Percentiles rank a stretch among this genome's conserved stretches.
Evolutionary conservation across 202 grass and related monocot species (phyloP).

Genomic region (Zoysia matrella): DNA sequence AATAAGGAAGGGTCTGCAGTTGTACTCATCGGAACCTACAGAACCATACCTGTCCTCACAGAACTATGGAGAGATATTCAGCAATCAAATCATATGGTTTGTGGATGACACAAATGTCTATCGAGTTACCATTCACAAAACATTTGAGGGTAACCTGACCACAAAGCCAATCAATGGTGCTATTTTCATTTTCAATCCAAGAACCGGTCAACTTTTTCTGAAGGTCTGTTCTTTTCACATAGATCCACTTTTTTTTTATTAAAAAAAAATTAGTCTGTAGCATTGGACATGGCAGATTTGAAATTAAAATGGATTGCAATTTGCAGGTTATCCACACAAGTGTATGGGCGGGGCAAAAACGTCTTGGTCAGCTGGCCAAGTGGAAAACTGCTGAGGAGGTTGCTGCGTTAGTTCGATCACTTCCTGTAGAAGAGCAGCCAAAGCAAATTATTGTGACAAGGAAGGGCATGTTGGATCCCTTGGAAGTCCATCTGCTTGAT

Average conservation of each 20-base stretch:
- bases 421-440: constrained; percentile 96
- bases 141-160: constrained; percentile 98
- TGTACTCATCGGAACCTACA: constrained; percentile 97
- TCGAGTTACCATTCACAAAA: constrained; percentile 96
- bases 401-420: constrained; percentile 89
- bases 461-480: constrained; percentile 96
- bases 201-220: constrained; percentile 93
- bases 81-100: constrained; percentile 99
- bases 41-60: constrained; percentile 98
- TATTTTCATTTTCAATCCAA: constrained; percentile 99
- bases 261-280: background rate
- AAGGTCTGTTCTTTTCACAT: constrained; percentile 54
- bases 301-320: background rate
- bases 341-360: constrained; percentile 98
- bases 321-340: constrained; percentile 97
- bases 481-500: constrained; percentile 97
- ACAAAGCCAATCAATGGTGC: constrained; percentile 98
- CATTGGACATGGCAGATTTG: background rate
- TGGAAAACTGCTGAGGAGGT: constrained; percentile 99
- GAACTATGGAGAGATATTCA: constrained; percentile 99
- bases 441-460: constrained; percentile 99
- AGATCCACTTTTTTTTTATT: constrained; percentile 1
- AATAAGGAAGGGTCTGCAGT: constrained; percentile 95
- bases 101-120: constrained; percentile 99
- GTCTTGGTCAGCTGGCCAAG: constrained; percentile 95